Evolutionary conservation across 1,284 basidiomycete species (phyloP).

Genomic region (Hemileia vastatrix): DNA sequence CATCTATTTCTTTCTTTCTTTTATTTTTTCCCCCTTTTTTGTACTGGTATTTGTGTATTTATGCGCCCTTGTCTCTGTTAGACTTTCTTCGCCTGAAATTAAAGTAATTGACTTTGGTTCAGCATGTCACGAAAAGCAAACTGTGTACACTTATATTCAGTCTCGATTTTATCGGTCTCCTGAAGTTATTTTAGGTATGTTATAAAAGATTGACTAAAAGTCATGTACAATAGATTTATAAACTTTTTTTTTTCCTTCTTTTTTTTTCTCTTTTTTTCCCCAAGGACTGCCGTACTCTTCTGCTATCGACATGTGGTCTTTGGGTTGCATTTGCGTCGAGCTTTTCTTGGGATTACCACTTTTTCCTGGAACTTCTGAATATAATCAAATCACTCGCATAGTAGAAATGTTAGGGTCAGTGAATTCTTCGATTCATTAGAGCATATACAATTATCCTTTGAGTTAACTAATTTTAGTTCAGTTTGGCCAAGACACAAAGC

Average conservation of each 20-base stretch:
- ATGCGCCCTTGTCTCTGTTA: constrained; percentile 42
- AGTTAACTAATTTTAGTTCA: too few relatives aligned
- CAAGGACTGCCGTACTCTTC: constrained; percentile 71
- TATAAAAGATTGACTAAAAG: too few relatives aligned
- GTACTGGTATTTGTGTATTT: constrained; percentile 12
- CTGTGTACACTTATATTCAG: constrained; percentile 99
- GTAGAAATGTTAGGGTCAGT: constrained; percentile 95
- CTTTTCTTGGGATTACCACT: constrained; percentile 90
- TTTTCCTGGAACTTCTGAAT: constrained; percentile 97
- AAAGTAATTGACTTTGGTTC: constrained; percentile 99
- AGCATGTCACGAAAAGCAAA: constrained; percentile 95
- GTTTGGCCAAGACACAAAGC: too few relatives aligned
- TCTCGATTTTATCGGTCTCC: constrained; percentile 97
- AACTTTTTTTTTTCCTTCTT: neutral
- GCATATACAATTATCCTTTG: too few relatives aligned
- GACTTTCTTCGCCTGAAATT: constrained; percentile 92
- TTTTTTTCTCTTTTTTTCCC: neutral
- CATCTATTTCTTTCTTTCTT: neutral
- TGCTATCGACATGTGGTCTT: constrained; percentile 89
- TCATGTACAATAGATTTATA: neutral
- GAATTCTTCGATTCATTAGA: constrained; percentile 3
- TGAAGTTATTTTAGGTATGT: constrained; percentile 75
- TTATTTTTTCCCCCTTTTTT: neutral
- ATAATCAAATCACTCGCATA: constrained; percentile 93
- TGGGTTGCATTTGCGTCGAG: constrained; percentile 94